These are phyloP conservation scores for Fusarium concolor DNA, from an alignment of 2,329 filamentous ascomycete species.

Conservation along the genomic window DNA sequence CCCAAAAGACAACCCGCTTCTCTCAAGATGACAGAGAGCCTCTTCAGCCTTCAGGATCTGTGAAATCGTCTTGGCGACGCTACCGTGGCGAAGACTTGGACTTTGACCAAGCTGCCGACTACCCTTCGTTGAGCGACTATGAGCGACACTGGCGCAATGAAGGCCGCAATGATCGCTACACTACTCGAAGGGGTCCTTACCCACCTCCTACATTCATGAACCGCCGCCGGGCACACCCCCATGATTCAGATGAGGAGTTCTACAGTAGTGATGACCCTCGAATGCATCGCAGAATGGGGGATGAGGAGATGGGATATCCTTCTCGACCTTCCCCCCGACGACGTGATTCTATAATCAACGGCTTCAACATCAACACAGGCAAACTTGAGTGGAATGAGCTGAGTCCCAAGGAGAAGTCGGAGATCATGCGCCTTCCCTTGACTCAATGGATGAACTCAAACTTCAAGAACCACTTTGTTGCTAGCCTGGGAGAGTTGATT, in stretches of 20 bases:
- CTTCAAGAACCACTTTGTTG: conserved; percentile 58
- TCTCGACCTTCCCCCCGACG: conserved; percentile 6
- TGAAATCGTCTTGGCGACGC: conserved; percentile 39
- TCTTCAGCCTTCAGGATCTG: conserved; percentile 38
- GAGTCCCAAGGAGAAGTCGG: conserved; percentile 54
- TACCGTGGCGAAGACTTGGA: conserved; percentile 42
- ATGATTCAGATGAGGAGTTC: conserved; percentile 44
- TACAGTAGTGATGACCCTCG: conserved; percentile 39
- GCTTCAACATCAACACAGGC: conserved; percentile 34
- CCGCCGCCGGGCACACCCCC: conserved; percentile 31
- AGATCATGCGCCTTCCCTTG: conserved; percentile 59
- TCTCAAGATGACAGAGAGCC: conserved; percentile 42
- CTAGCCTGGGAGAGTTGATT: conserved; percentile 54
- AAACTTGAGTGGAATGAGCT: conserved; percentile 55
- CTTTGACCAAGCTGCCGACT: conserved; percentile 38
- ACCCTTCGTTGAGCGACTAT: conserved; percentile 38
- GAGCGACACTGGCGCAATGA: conserved; percentile 45
- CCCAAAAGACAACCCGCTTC: conserved; percentile 27
- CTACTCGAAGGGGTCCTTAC: conserved; percentile 36
- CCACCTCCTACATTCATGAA: conserved; percentile 45
- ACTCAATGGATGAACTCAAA: conserved; percentile 61
- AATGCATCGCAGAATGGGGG: conserved; percentile 26
- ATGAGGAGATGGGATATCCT: conserved; percentile 43
- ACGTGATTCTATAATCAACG: conserved; percentile 29
- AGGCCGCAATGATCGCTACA: conserved; percentile 37